Evolutionary conservation across 257 asterid genomes (phyloP).

Genomic region (Paulownia fortunei): DNA sequence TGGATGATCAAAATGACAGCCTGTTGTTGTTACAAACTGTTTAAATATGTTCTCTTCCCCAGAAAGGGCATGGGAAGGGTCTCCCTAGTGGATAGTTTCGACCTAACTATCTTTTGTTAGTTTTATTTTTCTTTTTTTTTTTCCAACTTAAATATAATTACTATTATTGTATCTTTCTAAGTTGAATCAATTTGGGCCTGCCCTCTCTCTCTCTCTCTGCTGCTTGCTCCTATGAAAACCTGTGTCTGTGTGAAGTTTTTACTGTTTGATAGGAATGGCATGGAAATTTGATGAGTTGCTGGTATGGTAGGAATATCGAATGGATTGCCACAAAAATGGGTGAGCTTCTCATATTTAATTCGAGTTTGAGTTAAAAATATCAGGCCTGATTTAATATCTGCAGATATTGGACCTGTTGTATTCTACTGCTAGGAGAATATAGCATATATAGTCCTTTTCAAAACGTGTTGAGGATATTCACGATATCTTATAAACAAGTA

Average conservation of each 20-base stretch:
- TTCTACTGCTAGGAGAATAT: too few relatives aligned
- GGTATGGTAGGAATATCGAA: neutral
- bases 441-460: too few relatives aligned
- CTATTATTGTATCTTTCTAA: slow-evolving; percentile 26
- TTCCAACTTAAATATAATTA: slow-evolving; percentile 20
- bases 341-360: too few relatives aligned
- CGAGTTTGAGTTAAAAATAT: too few relatives aligned
- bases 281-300: neutral
- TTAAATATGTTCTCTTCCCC: slow-evolving; percentile 33
- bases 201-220: neutral
- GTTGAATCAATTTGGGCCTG: neutral
- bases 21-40: slow-evolving; percentile 36
- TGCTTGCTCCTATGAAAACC: too few relatives aligned
- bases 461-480: too few relatives aligned
- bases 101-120: slow-evolving; percentile 28
- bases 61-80: slow-evolving; percentile 39
- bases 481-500: too few relatives aligned
- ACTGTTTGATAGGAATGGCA: neutral
- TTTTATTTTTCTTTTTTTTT: neutral
- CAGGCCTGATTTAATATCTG: too few relatives aligned
- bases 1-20: slow-evolving; percentile 24
- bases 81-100: slow-evolving; percentile 25
- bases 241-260: neutral
- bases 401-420: too few relatives aligned
- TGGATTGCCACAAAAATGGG: neutral